Conservation (phyloP, 2,329 filamentous ascomycete species). For the Colletotrichum chrysophilum region DNA sequence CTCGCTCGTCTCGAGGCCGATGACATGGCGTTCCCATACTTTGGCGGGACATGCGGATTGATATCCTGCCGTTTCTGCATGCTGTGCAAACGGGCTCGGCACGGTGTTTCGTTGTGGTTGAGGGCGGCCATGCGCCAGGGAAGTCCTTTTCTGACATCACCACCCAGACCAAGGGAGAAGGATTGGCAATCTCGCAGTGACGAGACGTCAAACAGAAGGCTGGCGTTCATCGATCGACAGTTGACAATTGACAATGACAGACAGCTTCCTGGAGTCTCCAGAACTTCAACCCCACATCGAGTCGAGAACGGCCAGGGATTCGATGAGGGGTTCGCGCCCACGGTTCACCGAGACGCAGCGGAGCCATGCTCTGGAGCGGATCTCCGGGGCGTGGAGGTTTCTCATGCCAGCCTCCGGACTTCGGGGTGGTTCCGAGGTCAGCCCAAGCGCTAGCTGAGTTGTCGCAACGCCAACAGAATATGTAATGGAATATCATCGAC, state of each 20-base stretch:
- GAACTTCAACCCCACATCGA: neutral
- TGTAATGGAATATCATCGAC: constrained; percentile 7
- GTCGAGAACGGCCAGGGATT: neutral
- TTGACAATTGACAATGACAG: neutral
- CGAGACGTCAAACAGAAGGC: neutral
- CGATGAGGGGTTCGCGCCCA: constrained; percentile 1
- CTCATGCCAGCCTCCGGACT: constrained; percentile 13
- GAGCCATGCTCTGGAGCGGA: constrained; percentile 8
- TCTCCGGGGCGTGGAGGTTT: constrained; percentile 17
- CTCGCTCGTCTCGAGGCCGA: constrained; percentile 6
- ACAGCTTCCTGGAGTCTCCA: neutral
- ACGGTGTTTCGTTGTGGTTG: constrained; percentile 1
- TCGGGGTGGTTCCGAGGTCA: constrained; percentile 13
- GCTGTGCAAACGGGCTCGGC: neutral
- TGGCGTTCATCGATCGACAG: neutral
- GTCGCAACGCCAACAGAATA: constrained; percentile 8
- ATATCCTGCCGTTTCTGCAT: neutral
- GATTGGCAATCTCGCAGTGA: neutral
- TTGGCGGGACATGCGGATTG: constrained; percentile 1
- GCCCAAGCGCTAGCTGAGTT: constrained; percentile 8
- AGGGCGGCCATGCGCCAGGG: neutral
- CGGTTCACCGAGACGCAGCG: constrained; percentile 11
- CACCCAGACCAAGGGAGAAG: neutral
- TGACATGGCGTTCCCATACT: neutral
- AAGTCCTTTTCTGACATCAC: constrained; percentile 4